Base-by-base conservation (phyloP, 768 basidiomycete genomes). In the Boletus rubropictus region DNA sequence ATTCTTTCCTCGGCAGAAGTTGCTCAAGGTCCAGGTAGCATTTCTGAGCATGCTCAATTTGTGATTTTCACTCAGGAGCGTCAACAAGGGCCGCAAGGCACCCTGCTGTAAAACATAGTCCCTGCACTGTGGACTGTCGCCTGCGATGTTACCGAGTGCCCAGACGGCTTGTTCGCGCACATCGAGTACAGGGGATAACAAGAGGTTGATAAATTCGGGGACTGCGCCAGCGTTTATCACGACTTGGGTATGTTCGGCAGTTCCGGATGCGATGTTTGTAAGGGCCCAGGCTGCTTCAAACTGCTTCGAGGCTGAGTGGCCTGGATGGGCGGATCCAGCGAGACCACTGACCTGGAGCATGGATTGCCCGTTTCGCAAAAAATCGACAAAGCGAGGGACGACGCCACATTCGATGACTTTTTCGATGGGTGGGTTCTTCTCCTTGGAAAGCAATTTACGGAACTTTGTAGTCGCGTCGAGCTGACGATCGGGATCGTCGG, bases 101-200 rank as follows among this genome's bases (percentile, higher is more conserved):
- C 93, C 93, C 63, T 89, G 82, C 61, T 90, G 84, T 42, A 99
- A 80, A 43, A 98, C 96, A 59, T 93, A 94, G 65, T 99, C 96
- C 60, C 96, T 75, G 78, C 96, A 99, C 64, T 88, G 83, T 18
- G 96, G 96, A 55, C 92, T 95, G 69, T 99, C 96, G 50, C 96
- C 96, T 44, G 96, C 96, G 54, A 99, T 98, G 72, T 99, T 99
- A 48, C 96, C 96, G 50, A 99, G 78, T 18, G 96, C 96, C 96
- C 95, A 99, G 21, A 99, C 96, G 21, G 96, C 96, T 71, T 99
- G 96, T 71, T 99, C 96, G 50, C 95, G 85, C 51, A 99, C 96
- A 70, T 99, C 96, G 49, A 93, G 77, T 31, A 96, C 92, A 35
- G 82, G 74, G n/a, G 94, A 96, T 8, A 90, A 93, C 34, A 98